Conservation (phyloP, 257 asterid species). For the Solanum chaucha region DNA sequence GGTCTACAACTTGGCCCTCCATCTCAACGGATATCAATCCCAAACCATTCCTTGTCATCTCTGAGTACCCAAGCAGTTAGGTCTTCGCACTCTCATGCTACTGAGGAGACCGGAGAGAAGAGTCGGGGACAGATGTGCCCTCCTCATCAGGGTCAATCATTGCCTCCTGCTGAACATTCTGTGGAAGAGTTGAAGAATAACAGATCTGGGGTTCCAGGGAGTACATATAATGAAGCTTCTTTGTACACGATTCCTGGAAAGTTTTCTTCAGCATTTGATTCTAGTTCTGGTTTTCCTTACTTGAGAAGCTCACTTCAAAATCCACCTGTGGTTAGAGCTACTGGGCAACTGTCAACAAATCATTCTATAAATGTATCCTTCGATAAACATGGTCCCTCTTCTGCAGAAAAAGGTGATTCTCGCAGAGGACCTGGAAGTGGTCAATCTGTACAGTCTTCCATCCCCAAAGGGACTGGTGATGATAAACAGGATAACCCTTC, state of each 20-base stretch:
- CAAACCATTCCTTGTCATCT: slow-evolving; percentile 33
- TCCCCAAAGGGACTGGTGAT: slow-evolving; percentile 29
- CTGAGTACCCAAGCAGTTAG: slow-evolving; percentile 24
- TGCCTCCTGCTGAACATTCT: slow-evolving; percentile 34
- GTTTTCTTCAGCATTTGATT: slow-evolving; percentile 19
- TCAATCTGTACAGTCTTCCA: slow-evolving; percentile 24
- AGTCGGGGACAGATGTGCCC: slow-evolving; percentile 12
- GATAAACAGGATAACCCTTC: slow-evolving; percentile 16
- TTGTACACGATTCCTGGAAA: slow-evolving; percentile 30
- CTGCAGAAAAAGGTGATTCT: slow-evolving; percentile 33
- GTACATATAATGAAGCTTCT: slow-evolving; percentile 23
- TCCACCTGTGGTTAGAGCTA: slow-evolving; percentile 24
- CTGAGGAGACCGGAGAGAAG: slow-evolving; percentile 33
- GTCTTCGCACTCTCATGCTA: slow-evolving; percentile 24
- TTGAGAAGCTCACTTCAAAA: slow-evolving; percentile 38
- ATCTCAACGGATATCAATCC: slow-evolving; percentile 37
- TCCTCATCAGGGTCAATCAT: slow-evolving; percentile 27
- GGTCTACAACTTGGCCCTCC: slow-evolving; percentile 93
- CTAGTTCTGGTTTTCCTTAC: slow-evolving; percentile 32
- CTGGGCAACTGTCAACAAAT: slow-evolving; percentile 33
- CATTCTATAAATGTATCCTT: slow-evolving; percentile 11
- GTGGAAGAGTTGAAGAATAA: slow-evolving; percentile 24
- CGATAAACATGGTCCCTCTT: slow-evolving; percentile 16
- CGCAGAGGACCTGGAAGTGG: slow-evolving; percentile 4
- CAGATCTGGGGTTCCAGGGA: slow-evolving; percentile 30